phyloP scores from a whole-genome alignment of 768 basidiomycete species.

The Boletellus ananas region DNA sequence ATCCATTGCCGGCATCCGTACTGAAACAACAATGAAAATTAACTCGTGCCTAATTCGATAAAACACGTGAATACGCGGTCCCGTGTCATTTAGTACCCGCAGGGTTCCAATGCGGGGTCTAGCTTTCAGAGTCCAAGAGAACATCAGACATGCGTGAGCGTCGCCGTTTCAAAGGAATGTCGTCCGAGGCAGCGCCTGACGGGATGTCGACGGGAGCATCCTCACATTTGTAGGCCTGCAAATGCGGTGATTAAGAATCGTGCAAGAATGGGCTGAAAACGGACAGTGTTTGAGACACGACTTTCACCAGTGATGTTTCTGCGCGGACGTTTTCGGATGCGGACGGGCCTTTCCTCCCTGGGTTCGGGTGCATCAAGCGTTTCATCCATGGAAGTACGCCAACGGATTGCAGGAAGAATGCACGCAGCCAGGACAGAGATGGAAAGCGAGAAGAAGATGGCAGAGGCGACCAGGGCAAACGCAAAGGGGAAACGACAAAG shows the following conservation, averaged over 20 bases:
- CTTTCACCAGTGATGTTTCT: slow-evolving; percentile 19
- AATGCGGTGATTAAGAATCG: slow-evolving; percentile 10
- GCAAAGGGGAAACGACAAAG: slow-evolving; percentile 65
- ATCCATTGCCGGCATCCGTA: slow-evolving; percentile 6
- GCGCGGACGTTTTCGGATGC: slow-evolving; percentile 28
- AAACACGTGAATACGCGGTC: slow-evolving; percentile 21
- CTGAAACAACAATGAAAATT: slow-evolving; percentile 18
- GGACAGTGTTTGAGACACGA: slow-evolving; percentile 20
- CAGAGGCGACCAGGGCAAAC: slow-evolving; percentile 45
- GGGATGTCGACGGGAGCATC: slow-evolving; percentile 29
- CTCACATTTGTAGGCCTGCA: slow-evolving; percentile 26
- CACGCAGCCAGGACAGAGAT: slow-evolving; percentile 46
- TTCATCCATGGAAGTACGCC: slow-evolving; percentile 20
- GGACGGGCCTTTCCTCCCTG: slow-evolving; percentile 22
- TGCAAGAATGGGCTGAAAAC: slow-evolving; percentile 7
- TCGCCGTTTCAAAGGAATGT: slow-evolving; percentile 42
- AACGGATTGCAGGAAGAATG: slow-evolving; percentile 45
- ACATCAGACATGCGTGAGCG: slow-evolving; percentile 39
- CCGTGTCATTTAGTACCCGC: slow-evolving; percentile 11
- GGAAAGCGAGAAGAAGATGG: slow-evolving; percentile 46
- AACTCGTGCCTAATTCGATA: slow-evolving; percentile 21
- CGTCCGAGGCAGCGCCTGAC: slow-evolving; percentile 25
- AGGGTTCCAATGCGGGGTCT: slow-evolving; percentile 10
- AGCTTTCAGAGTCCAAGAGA: slow-evolving; percentile 28
- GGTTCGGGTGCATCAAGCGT: neutral